These are phyloP conservation scores for Austroboletus eburneus DNA, from an alignment of 768 basidiomycete genomes.

Conservation along the genomic window DNA sequence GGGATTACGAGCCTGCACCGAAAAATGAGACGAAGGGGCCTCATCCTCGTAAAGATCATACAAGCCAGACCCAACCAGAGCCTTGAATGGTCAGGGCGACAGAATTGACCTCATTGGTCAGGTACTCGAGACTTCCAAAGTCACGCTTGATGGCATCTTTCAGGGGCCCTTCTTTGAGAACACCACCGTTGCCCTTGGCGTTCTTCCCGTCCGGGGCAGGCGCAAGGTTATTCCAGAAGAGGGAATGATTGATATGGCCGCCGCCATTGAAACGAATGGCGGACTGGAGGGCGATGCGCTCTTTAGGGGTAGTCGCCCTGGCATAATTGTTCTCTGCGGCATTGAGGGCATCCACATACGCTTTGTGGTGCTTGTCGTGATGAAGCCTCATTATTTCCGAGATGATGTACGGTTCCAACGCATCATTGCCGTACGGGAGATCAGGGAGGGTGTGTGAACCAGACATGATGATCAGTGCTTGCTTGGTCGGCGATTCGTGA, in stretches of 20 bases:
- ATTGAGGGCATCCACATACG: conserved; percentile 77
- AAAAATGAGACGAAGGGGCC: background rate
- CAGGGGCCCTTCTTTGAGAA: conserved; percentile 60
- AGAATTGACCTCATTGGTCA: conserved; percentile 83
- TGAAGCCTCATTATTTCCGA: conserved; percentile 90
- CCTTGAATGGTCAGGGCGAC: conserved; percentile 86
- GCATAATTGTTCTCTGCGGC: conserved; percentile 73
- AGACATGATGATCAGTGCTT: conserved; percentile 42
- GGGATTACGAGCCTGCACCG: conserved; percentile 65
- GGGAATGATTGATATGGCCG: conserved; percentile 88
- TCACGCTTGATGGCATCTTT: conserved; percentile 58
- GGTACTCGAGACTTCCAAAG: conserved; percentile 68
- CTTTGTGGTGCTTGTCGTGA: conserved; percentile 94
- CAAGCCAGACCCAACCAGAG: conserved; percentile 96
- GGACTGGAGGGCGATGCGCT: conserved; percentile 27
- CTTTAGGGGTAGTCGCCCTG: conserved; percentile 62
- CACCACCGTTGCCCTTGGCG: conserved; percentile 60
- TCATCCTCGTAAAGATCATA: conserved; percentile 35
- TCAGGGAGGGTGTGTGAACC: conserved; percentile 56
- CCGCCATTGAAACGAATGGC: conserved; percentile 25
- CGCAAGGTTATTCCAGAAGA: conserved; percentile 96
- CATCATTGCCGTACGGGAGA: conserved; percentile 81
- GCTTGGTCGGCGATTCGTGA: conserved; percentile 2
- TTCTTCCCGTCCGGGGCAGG: conserved; percentile 46
- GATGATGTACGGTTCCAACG: conserved; percentile 91